Evolutionary conservation across 2,329 filamentous ascomycete species (phyloP), one percentile per base, ranked within the genome.

Genomic region (Penicillium janthinellum): DNA sequence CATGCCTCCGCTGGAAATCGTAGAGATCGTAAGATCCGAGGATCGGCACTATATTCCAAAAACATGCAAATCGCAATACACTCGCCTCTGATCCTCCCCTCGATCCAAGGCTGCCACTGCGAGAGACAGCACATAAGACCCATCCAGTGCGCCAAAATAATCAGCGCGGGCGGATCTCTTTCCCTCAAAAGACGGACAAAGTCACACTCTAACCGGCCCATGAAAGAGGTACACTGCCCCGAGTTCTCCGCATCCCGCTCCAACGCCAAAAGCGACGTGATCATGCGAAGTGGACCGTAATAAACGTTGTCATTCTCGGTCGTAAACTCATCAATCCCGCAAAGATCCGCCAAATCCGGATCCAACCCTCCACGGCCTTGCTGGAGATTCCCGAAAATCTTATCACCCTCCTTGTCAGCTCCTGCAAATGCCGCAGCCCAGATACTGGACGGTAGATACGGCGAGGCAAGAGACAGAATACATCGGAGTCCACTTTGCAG

Each of bases 1-100:
- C 69, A 72, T 5, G 67, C 61, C 15, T 54, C 52, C 1, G 69
- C 70, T 1, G 72, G 68, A 45, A 68, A 68, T 5, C 60, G 57
- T 25, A 74, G 51, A 22, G 72, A 58, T 15, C 63, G 56, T 15
- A 57, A 55, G 11, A 73, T 59, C 45, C 60, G 57, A 1, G 64
- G 53, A 54, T 72, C 71, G 7, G 58, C 51, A 22, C 62, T 60
- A 22, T 59, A 39, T 42, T 73, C 70, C 42, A 74, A 47, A 47
- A 70, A 73, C 60, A 69, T 71, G 50, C 72, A 75, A 35, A 75
- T 73, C 3, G 71, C 70, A 12, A 64, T 60, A 48, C 71, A 73
- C 52, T 75, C 72, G 0, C 52, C 51, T 15, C 68, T 59, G 4
- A 74, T 59, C 35, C 71, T 63, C 1, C 65, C 65, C 38, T 72